phyloP scores from a whole-genome alignment of 1,284 basidiomycete species.

The Boletus smithii region DNA sequence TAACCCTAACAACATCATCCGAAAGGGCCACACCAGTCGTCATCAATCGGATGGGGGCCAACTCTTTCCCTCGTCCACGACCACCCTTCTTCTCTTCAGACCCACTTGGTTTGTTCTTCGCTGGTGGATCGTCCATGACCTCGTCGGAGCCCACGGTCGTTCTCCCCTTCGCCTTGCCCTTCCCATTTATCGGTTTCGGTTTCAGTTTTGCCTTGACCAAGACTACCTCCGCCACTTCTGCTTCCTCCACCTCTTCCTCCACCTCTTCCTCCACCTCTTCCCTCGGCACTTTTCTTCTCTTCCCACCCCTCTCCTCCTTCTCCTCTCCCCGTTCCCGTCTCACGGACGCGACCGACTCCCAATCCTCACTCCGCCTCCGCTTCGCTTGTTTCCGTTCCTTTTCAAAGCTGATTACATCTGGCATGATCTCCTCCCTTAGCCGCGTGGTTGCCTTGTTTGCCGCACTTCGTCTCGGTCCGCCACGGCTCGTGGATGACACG shows the following conservation, averaged over 20 bases:
- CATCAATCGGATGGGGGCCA: conserved; percentile 43
- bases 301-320: conserved; percentile 10
- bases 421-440: conserved; percentile 68
- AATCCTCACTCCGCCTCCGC: conserved; percentile 27
- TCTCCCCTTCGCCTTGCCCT: conserved; percentile 24
- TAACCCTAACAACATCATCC: conserved; percentile 55
- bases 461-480: conserved; percentile 50
- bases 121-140: conserved; percentile 11
- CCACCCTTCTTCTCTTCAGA: conserved; percentile 10
- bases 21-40: conserved; percentile 56
- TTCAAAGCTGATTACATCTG: conserved; percentile 68
- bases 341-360: conserved; percentile 18
- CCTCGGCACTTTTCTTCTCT: conserved; percentile 26
- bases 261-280: conserved; percentile 28
- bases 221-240: conserved; percentile 23
- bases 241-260: conserved; percentile 29
- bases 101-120: conserved; percentile 10
- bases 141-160: conserved; percentile 8
- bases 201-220: conserved; percentile 33
- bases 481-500: conserved; percentile 13
- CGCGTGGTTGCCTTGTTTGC: conserved; percentile 62
- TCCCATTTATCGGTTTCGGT: conserved; percentile 27
- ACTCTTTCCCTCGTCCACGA: conserved; percentile 9
- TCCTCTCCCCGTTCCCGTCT: conserved; percentile 7
- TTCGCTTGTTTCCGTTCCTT: conserved; percentile 53